These are phyloP conservation scores for Hymenoscyphus fraxineus DNA, from an alignment of 2,329 filamentous ascomycete species.

Conservation along the genomic window DNA sequence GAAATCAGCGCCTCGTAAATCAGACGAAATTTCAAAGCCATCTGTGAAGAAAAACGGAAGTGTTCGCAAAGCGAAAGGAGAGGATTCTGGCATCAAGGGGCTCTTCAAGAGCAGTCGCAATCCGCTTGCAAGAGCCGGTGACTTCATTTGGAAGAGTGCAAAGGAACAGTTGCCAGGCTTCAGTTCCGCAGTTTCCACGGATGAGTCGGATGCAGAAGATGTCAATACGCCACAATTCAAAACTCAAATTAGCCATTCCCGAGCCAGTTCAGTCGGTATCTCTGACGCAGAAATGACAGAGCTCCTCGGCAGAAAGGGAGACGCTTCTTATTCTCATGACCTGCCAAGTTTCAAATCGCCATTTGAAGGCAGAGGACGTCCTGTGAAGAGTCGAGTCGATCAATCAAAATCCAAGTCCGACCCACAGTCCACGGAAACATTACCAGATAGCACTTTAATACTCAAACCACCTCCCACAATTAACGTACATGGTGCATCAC, in stretches of 20 bases:
- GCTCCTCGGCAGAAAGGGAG: slow-evolving; percentile 17
- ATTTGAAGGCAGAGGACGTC: slow-evolving; percentile 38
- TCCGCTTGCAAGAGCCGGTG: slow-evolving; percentile 59
- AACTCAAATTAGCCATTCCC: slow-evolving; percentile 39
- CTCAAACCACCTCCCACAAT: slow-evolving; percentile 47
- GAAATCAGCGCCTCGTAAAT: slow-evolving; percentile 36
- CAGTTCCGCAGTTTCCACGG: slow-evolving; percentile 43
- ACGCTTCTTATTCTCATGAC: slow-evolving; percentile 24
- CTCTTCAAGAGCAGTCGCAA: slow-evolving; percentile 74
- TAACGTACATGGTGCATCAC: slow-evolving; percentile 40
- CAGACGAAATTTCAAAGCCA: slow-evolving; percentile 47
- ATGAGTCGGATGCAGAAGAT: slow-evolving; percentile 45
- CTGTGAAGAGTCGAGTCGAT: slow-evolving; percentile 26
- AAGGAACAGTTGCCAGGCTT: slow-evolving; percentile 46
- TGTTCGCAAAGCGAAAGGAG: slow-evolving; percentile 40
- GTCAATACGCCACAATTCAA: slow-evolving; percentile 38
- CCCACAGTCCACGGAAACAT: slow-evolving; percentile 39
- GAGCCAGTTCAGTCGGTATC: slow-evolving; percentile 35
- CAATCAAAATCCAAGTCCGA: slow-evolving; percentile 26
- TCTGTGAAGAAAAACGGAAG: slow-evolving; percentile 48
- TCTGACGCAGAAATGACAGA: slow-evolving; percentile 18
- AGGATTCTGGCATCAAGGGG: slow-evolving; percentile 60
- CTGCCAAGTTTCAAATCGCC: slow-evolving; percentile 50
- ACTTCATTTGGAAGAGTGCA: slow-evolving; percentile 49
- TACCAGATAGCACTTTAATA: slow-evolving; percentile 41